Conservation (phyloP, 2,329 filamentous ascomycete genomes). For the Pseudogymnoascus sp. region DNA sequence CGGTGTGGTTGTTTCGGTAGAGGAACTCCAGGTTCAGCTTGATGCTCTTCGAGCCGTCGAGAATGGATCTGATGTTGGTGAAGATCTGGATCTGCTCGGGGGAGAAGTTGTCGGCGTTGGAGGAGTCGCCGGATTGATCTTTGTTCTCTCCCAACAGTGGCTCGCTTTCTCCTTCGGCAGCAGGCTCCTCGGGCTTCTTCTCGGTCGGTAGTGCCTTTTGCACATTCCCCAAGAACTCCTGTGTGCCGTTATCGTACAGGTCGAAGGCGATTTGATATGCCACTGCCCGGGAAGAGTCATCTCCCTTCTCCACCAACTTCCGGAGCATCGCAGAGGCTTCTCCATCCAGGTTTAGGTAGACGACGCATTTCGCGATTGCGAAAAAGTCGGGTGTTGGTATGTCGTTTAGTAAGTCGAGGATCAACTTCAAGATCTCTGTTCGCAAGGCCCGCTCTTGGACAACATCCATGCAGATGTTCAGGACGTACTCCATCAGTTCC, state of each 20-base stretch:
- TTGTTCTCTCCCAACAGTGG: conserved; percentile 47
- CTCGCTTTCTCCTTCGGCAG: conserved; percentile 48
- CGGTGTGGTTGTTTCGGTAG: conserved; percentile 89
- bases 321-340: conserved; percentile 82
- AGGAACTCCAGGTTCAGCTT: conserved; percentile 93
- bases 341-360: conserved; percentile 86
- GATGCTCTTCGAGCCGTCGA: conserved; percentile 88
- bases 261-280: conserved; percentile 98
- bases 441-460: conserved; percentile 88
- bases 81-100: conserved; percentile 49
- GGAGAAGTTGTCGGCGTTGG: conserved; percentile 28
- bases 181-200: conserved; percentile 41
- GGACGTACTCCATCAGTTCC: conserved; percentile 91
- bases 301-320: conserved; percentile 69
- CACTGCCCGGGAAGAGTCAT: conserved; percentile 68
- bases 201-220: conserved; percentile 66
- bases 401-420: conserved; percentile 90
- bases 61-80: conserved; percentile 56
- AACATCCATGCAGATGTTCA: conserved; percentile 95
- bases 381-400: conserved; percentile 94
- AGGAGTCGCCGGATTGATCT: conserved; percentile 28
- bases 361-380: conserved; percentile 93
- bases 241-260: conserved; percentile 95
- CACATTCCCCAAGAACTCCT: conserved; percentile 90
- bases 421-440: conserved; percentile 75